Percentiles rank a stretch among this genome's conserved stretches.
Conservation (phyloP, 306 rosid species). For the Cucurbita argyrosperma region DNA sequence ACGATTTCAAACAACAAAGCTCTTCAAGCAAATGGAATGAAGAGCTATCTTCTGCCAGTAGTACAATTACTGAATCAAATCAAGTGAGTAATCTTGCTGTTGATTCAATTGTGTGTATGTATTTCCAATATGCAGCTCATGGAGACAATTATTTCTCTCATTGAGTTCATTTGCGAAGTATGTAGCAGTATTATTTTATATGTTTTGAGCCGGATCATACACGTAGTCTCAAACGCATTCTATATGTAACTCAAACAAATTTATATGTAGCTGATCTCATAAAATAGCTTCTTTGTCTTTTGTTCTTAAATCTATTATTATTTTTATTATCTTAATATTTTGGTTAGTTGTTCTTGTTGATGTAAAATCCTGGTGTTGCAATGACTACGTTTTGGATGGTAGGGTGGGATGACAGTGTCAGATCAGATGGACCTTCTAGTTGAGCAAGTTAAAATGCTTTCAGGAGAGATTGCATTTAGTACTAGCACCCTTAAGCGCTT, state of each 20-base stretch:
- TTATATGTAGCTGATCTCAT: neutral
- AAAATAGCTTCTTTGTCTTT: neutral
- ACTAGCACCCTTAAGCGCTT: constrained; percentile 96
- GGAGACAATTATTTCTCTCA: neutral
- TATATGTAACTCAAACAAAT: neutral
- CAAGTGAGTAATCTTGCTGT: constrained; percentile 72
- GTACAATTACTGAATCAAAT: constrained; percentile 78
- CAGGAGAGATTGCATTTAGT: constrained; percentile 94
- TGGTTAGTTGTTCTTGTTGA: neutral
- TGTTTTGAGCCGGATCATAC: neutral
- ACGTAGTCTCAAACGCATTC: neutral
- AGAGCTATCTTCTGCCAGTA: constrained; percentile 72
- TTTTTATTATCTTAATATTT: neutral
- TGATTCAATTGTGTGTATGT: constrained; percentile 31
- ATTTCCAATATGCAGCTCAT: neutral
- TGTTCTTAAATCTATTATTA: neutral
- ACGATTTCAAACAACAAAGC: constrained; percentile 60
- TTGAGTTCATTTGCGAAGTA: neutral
- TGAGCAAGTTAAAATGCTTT: constrained; percentile 99
- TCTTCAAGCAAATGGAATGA: constrained; percentile 86
- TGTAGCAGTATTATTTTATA: neutral
- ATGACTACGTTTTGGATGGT: constrained; percentile 10
- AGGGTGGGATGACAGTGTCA: constrained; percentile 85
- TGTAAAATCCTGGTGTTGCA: neutral
- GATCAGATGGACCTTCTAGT: constrained; percentile 97